Percentiles rank a stretch among this genome's conserved stretches.
Evolutionary conservation across 495 filamentous ascomycete species (phyloP).

Genomic region (Parathielavia appendiculata): DNA sequence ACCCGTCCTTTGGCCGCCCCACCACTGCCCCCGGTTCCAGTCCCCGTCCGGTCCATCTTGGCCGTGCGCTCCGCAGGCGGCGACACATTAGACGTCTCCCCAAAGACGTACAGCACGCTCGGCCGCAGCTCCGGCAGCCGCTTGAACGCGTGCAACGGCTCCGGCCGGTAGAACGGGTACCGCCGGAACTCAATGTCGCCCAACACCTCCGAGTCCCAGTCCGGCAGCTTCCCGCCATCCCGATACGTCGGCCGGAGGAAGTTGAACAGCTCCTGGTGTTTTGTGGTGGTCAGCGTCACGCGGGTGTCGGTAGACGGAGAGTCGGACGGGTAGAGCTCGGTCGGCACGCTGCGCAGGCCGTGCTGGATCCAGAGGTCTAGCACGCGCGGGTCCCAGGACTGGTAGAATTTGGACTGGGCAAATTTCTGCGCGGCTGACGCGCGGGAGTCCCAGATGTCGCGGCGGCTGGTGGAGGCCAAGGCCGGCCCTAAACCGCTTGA

Average conservation of each 20-base stretch:
- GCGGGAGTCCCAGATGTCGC: conserved; percentile 68
- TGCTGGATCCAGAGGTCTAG: conserved; percentile 59
- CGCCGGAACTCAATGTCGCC: neutral
- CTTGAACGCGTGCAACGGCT: conserved; percentile 56
- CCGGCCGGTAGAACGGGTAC: conserved; percentile 71
- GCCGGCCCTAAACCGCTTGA: conserved; percentile 28
- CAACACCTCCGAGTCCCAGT: conserved; percentile 13
- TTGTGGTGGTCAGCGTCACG: conserved; percentile 57
- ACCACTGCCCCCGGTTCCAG: conserved; percentile 63
- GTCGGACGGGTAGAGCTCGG: conserved; percentile 44
- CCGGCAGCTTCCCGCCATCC: conserved; percentile 11
- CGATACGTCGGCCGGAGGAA: conserved; percentile 42
- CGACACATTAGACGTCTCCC: conserved; percentile 58
- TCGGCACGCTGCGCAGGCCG: conserved; percentile 55
- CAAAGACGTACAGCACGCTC: conserved; percentile 80
- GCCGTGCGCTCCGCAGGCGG: conserved; percentile 43
- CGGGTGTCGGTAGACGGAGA: neutral
- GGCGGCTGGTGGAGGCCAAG: conserved; percentile 48
- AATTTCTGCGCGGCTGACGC: conserved; percentile 58
- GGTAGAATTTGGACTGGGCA: conserved; percentile 59
- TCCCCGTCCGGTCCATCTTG: conserved; percentile 62
- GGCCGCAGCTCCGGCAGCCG: conserved; percentile 67
- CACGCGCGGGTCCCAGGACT: conserved; percentile 67
- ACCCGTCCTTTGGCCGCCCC: conserved; percentile 64
- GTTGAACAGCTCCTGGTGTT: conserved; percentile 57